These are phyloP conservation scores for Paramecium tetraurelia DNA, from an alignment of 73 alveolate species.

Conservation along the genomic window DNA sequence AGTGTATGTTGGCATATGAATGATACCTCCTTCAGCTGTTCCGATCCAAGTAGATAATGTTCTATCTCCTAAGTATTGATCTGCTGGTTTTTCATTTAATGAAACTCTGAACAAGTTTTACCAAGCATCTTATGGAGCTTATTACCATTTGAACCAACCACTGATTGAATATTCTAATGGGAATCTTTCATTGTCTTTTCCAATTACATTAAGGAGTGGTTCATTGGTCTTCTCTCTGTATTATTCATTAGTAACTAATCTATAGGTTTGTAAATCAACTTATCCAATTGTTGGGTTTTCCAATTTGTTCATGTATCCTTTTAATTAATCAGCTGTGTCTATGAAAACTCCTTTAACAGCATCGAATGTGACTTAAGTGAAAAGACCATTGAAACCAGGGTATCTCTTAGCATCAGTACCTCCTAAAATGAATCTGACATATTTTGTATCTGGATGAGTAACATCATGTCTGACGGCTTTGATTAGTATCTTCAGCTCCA, in stretches of 20 bases:
- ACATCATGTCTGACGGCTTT: conserved; percentile 10
- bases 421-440: conserved; percentile 8
- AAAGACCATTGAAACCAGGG: conserved; percentile 22
- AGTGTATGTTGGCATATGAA: conserved; percentile 10
- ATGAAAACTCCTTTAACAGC: not conserved
- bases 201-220: not conserved
- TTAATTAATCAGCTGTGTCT: not conserved
- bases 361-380: not conserved
- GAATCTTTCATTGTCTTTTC: conserved; percentile 10
- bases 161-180: not conserved
- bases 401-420: conserved; percentile 44
- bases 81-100: not conserved
- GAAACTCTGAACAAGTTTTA: not conserved
- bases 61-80: conserved; percentile 42
- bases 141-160: conserved; percentile 34
- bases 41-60: conserved; percentile 26
- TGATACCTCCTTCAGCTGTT: conserved; percentile 4
- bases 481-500: not conserved
- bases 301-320: not conserved
- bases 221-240: conserved; percentile 1
- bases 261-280: not conserved
- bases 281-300: conserved; percentile 13
- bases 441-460: conserved; percentile 4
- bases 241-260: not conserved
- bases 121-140: not conserved